A percentile compares a stretch with the other conserved stretches of the same genome.
Evolutionary conservation across 2,329 filamentous ascomycete genomes (phyloP).

Genomic region (Venturia nashicola): DNA sequence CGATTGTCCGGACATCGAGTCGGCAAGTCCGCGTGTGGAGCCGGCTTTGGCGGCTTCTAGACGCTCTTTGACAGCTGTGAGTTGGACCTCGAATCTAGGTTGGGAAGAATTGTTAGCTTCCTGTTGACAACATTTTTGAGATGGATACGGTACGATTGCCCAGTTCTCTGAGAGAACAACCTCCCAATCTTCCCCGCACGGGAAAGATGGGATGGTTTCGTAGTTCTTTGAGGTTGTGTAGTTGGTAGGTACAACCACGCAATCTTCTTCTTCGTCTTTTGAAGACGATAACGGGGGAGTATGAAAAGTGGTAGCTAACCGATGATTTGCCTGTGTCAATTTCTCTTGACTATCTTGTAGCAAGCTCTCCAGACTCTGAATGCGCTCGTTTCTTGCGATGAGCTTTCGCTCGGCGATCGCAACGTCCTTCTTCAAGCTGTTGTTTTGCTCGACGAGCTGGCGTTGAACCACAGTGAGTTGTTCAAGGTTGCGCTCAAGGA

Average conservation of each 20-base stretch:
- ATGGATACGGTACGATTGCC: neutral
- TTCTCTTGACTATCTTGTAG: constrained; percentile 98
- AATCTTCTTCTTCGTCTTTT: neutral
- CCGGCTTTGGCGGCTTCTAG: constrained; percentile 90
- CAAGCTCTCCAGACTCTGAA: constrained; percentile 81
- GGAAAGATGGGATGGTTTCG: neutral
- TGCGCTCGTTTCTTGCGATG: constrained; percentile 91
- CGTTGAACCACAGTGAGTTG: constrained; percentile 95
- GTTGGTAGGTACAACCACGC: neutral
- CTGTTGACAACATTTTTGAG: neutral
- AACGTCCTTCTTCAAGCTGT: constrained; percentile 94
- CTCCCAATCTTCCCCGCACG: neutral
- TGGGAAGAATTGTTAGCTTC: neutral
- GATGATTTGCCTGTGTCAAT: constrained; percentile 89
- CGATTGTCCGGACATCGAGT: constrained; percentile 47
- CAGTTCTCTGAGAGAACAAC: neutral
- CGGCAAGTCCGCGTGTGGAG: constrained; percentile 69
- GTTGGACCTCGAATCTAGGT: constrained; percentile 84
- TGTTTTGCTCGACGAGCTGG: constrained; percentile 96
- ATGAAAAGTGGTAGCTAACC: constrained; percentile 47
- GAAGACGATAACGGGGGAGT: constrained; percentile 5
- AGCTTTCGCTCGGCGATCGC: constrained; percentile 96
- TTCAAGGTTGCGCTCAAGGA: constrained; percentile 94
- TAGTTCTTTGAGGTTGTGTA: neutral
- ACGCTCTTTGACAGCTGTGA: constrained; percentile 93